A percentile compares a stretch with the other conserved stretches of the same genome.
phyloP scores from a whole-genome alignment of 768 basidiomycete species.

The Ramaria rubella region DNA sequence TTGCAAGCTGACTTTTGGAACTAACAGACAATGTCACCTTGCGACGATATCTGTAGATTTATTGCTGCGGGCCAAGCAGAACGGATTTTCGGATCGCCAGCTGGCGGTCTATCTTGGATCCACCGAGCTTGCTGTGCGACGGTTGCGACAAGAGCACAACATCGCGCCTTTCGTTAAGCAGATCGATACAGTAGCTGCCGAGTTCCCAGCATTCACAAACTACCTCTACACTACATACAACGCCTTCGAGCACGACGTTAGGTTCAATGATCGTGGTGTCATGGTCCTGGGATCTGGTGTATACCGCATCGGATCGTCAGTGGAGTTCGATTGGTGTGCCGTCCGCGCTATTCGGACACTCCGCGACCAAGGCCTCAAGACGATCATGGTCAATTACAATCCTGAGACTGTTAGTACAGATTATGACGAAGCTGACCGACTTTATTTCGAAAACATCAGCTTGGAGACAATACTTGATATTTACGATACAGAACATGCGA shows the following conservation, averaged over 20 bases:
- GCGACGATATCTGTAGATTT: slow-evolving; percentile 54
- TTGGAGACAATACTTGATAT: slow-evolving; percentile 96
- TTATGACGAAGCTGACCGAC: slow-evolving; percentile 95
- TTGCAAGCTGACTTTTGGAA: background rate
- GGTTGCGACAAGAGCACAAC: slow-evolving; percentile 74
- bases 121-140: slow-evolving; percentile 88
- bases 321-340: slow-evolving; percentile 99
- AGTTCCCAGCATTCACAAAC: slow-evolving; percentile 98
- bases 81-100: slow-evolving; percentile 94
- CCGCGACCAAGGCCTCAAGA: slow-evolving; percentile 89
- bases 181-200: slow-evolving; percentile 97
- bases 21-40: slow-evolving; percentile 51
- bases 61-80: slow-evolving; percentile 81
- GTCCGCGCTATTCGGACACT: slow-evolving; percentile 95
- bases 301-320: slow-evolving; percentile 97
- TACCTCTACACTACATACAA: slow-evolving; percentile 99
- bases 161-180: slow-evolving; percentile 95
- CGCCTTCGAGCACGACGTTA: slow-evolving; percentile 87
- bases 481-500: slow-evolving; percentile 83
- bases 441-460: slow-evolving; percentile 99
- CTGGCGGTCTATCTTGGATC: slow-evolving; percentile 78
- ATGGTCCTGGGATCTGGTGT: slow-evolving; percentile 98
- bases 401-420: slow-evolving; percentile 99
- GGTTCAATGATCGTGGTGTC: slow-evolving; percentile 86
- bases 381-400: slow-evolving; percentile 99